phyloP scores from a whole-genome alignment of 805 yeast species.

The Kurtzmaniella fragi region DNA sequence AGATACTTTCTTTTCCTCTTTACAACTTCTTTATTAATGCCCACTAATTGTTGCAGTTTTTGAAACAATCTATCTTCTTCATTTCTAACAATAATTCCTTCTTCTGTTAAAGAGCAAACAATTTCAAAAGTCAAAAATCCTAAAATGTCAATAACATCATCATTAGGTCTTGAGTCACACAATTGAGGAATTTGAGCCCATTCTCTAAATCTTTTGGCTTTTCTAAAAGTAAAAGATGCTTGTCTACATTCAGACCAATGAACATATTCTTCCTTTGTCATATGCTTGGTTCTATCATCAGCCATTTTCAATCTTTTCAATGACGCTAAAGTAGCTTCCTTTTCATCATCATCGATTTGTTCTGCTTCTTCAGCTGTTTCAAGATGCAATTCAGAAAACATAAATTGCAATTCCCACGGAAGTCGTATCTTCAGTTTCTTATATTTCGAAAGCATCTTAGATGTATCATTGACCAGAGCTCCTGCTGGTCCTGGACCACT shows the following conservation, averaged over 20 bases:
- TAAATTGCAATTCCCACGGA: slow-evolving; percentile 94
- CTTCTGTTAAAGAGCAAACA: slow-evolving; percentile 91
- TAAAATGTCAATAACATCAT: slow-evolving; percentile 91
- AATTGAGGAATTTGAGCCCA: slow-evolving; percentile 88
- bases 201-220: slow-evolving; percentile 89
- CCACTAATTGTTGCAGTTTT: slow-evolving; percentile 22
- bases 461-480: slow-evolving; percentile 28
- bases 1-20: slow-evolving; percentile 46
- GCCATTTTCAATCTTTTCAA: slow-evolving; percentile 84
- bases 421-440: slow-evolving; percentile 76
- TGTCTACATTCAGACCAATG: slow-evolving; percentile 99
- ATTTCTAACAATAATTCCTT: slow-evolving; percentile 75
- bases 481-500: slow-evolving; percentile 37
- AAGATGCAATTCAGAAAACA: slow-evolving; percentile 87
- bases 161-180: slow-evolving; percentile 88
- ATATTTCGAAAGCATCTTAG: slow-evolving; percentile 42
- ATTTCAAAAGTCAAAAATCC: slow-evolving; percentile 96
- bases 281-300: slow-evolving; percentile 85
- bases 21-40: slow-evolving; percentile 18
- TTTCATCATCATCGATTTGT: slow-evolving; percentile 80
- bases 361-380: slow-evolving; percentile 57
- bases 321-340: slow-evolving; percentile 86
- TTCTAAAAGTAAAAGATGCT: slow-evolving; percentile 92
- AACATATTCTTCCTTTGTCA: slow-evolving; percentile 97
- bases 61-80: slow-evolving; percentile 52